Conservation (phyloP, 768 basidiomycete genomes). For the Pleurotus salmoneostramineus region DNA sequence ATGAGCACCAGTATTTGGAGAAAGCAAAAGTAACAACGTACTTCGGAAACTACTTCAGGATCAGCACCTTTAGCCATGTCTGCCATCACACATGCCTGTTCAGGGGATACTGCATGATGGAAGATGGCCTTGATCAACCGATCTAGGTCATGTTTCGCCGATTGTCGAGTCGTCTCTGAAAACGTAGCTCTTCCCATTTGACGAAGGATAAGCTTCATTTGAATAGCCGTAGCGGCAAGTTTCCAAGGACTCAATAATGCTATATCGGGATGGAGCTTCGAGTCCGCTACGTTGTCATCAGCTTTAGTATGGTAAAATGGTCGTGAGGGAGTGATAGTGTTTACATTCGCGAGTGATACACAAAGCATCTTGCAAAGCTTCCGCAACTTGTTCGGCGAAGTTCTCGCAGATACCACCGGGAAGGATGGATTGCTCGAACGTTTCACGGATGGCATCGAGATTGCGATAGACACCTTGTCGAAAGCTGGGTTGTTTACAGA, state of each 20-base stretch:
- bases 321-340: slow-evolving; percentile 13
- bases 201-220: slow-evolving; percentile 71
- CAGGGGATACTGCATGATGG: slow-evolving; percentile 67
- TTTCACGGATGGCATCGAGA: slow-evolving; percentile 62
- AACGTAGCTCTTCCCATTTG: slow-evolving; percentile 67
- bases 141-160: slow-evolving; percentile 61
- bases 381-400: slow-evolving; percentile 59
- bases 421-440: slow-evolving; percentile 62
- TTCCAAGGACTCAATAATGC: slow-evolving; percentile 78
- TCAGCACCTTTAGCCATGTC: slow-evolving; percentile 75
- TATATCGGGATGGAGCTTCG: slow-evolving; percentile 59
- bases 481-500: slow-evolving; percentile 66
- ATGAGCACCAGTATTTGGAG: background rate
- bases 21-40: slow-evolving; percentile 19
- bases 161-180: slow-evolving; percentile 49
- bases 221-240: slow-evolving; percentile 75
- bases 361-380: slow-evolving; percentile 63
- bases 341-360: slow-evolving; percentile 60
- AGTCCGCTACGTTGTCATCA: slow-evolving; percentile 21
- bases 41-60: slow-evolving; percentile 64
- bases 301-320: background rate
- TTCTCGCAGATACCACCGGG: slow-evolving; percentile 44
- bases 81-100: slow-evolving; percentile 82
- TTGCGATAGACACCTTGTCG: slow-evolving; percentile 75
- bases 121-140: slow-evolving; percentile 66